Evolutionary conservation across 257 asterid genomes (phyloP).

Genomic region (Salvia miltiorrhiza): DNA sequence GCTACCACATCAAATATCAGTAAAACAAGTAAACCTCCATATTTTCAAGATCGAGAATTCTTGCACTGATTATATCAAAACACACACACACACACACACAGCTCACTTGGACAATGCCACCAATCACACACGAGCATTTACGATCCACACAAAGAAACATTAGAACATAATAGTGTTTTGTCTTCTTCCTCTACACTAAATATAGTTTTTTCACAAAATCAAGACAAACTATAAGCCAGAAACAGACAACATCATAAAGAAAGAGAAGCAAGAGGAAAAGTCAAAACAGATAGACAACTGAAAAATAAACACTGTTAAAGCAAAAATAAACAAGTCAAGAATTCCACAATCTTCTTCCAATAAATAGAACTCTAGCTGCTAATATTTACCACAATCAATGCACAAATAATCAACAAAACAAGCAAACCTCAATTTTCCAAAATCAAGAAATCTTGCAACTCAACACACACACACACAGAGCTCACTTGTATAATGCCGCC

Average conservation of each 20-base stretch:
- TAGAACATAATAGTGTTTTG: too few relatives aligned
- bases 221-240: too few relatives aligned
- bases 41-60: not conserved
- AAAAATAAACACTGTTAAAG: too few relatives aligned
- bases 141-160: too few relatives aligned
- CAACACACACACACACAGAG: not conserved
- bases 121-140: too few relatives aligned
- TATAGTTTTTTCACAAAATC: not conserved
- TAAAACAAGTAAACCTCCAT: not conserved
- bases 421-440: not conserved
- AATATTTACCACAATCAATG: too few relatives aligned
- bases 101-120: too few relatives aligned
- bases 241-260: not conserved
- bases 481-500: constrained; percentile 88
- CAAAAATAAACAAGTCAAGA: not conserved
- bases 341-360: too few relatives aligned
- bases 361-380: too few relatives aligned
- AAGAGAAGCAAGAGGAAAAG: not conserved
- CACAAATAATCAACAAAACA: too few relatives aligned
- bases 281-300: not conserved
- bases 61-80: not conserved
- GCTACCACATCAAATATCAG: not conserved
- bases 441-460: too few relatives aligned
- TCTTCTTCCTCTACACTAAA: not conserved
- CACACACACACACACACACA: not conserved